Base-by-base conservation (phyloP, 2,329 filamentous ascomycete genomes). In the Chalaropsis ovoidea region DNA sequence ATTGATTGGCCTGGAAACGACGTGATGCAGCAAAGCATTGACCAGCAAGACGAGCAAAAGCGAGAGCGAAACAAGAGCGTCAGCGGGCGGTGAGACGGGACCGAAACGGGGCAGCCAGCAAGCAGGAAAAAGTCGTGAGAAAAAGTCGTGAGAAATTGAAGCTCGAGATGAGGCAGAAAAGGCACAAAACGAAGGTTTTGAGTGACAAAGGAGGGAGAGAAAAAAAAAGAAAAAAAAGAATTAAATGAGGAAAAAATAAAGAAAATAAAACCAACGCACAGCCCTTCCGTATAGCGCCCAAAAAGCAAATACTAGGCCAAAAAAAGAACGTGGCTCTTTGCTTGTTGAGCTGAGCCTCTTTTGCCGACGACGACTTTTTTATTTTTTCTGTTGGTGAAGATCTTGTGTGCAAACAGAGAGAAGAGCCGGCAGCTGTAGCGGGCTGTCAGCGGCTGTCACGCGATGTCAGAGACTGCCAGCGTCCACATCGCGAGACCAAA, bases 281-380 rank as follows among this genome's bases (percentile, higher is more conserved):
- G 22, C 52, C 52, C 24, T 56, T 17, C 11, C 22, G 22, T 56
- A 56, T 56, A 31, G 22, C 42, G 11, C 42, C 22, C 22, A 27
- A 31, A 31, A 56, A 15, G 24, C 45, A 49, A 49, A 49, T 49
- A 49, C 52, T 56, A 56, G 52, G 52, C 52, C 52, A 27, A 56
- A 56, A 56, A 27, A 56, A 56, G 52, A 56, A 56, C 24, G 52
- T 56, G 52, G 24, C 17, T 27, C 22, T 35, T 56, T 54, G 49
- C n/a, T 27, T 17, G 22, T 8, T 49, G 45, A 22, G 52, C 52
- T 56, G 52, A 56, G 52, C 52, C 52, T 56, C 52, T 31, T 56
- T 56, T 56, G 22, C 24, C 52, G 15, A 56, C 52, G 52, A 56
- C 52, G 52, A 27, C 52, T 27, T 56, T 31, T 35, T n/a, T 27